Percentiles rank a stretch among this genome's conserved stretches.
Conservation (phyloP, 1,284 basidiomycete species). For the Trichosporon ovoides region DNA sequence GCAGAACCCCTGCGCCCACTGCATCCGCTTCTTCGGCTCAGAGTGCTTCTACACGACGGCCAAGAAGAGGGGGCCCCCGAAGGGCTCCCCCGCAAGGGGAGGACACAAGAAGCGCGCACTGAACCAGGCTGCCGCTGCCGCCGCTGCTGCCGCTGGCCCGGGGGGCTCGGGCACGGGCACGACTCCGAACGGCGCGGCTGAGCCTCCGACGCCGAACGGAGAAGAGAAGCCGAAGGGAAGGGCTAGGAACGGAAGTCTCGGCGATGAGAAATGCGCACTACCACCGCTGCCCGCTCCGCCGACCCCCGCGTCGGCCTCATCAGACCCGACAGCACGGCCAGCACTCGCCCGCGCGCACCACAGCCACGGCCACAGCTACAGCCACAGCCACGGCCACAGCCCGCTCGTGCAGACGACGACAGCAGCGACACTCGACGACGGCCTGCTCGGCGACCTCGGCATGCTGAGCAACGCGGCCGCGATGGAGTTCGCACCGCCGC, state of each 20-base stretch:
- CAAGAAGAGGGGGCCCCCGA: slow-evolving; percentile 19
- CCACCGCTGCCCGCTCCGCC: not conserved
- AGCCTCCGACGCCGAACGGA: too few relatives aligned
- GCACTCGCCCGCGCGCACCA: slow-evolving; percentile 16
- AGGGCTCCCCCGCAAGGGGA: slow-evolving; percentile 16
- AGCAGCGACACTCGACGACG: not conserved
- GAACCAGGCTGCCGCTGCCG: slow-evolving; percentile 4
- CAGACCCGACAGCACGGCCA: not conserved
- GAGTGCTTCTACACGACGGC: slow-evolving; percentile 19
- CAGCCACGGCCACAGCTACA: slow-evolving; percentile 21
- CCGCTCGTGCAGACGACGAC: not conserved
- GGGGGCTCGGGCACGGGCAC: too few relatives aligned
- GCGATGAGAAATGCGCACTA: not conserved
- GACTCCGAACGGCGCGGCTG: too few relatives aligned
- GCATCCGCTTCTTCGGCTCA: slow-evolving; percentile 17
- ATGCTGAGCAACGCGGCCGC: not conserved
- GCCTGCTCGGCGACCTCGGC: not conserved
- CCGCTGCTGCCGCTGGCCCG: not conserved
- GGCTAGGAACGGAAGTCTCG: too few relatives aligned
- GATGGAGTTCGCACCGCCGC: not conserved
- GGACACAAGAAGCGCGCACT: slow-evolving; percentile 14
- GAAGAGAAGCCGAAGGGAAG: too few relatives aligned
- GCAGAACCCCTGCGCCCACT: slow-evolving; percentile 17
- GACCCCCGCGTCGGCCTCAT: not conserved
- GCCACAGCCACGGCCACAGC: slow-evolving; percentile 3